Base-by-base conservation (phyloP, 768 basidiomycete species). In the Boletus sp. region DNA sequence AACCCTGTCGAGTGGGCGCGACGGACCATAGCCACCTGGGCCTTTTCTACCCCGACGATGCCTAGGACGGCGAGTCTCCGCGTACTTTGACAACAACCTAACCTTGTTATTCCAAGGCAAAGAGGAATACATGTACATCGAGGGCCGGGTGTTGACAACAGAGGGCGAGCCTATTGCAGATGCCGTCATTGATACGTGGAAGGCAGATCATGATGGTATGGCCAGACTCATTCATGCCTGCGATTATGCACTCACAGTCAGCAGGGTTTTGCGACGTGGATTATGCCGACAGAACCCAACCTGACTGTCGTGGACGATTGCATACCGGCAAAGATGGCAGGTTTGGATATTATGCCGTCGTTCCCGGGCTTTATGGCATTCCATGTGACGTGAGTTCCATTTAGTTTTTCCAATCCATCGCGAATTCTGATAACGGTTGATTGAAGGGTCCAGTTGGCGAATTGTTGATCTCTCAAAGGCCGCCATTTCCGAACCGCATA, bases 401-500 rank as follows among this genome's bases (percentile, higher is more conserved):
- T 45, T 37, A 20, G 41, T n/a, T 40, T 30, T 47, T 55, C 52
- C 54, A 53, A 57, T n/a, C 56, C 54, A 12, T 48, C n/a, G 1
- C 37, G 17, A 14, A 35, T 55, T 41, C 39, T 67, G 53, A 71
- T 46, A n/a, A n/a, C n/a, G 12, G 24, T 56, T 10, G 33, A 36
- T 54, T 15, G 9, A 60, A 84, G 80, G 91, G 90, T 1, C 83
- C 92, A 0, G 89, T 92, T 3, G 89, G 87, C 0, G 73, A 76
- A 15, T 62, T 94, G 60, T 69, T 93, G 20, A 51, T 72, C 1
- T 66, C 67, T 0, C 75, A 92, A 8, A n/a, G 79, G 79, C 12
- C 78, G 92, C 47, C 92, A 94, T 64, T 92, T 14, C 92, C 92
- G 9, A 89, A 82, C 46, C 92, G 94, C 69, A 65, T 94, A 49